Base-by-base conservation (phyloP, 352 stramenopile species). In the Saprolegnia parasitica region DNA sequence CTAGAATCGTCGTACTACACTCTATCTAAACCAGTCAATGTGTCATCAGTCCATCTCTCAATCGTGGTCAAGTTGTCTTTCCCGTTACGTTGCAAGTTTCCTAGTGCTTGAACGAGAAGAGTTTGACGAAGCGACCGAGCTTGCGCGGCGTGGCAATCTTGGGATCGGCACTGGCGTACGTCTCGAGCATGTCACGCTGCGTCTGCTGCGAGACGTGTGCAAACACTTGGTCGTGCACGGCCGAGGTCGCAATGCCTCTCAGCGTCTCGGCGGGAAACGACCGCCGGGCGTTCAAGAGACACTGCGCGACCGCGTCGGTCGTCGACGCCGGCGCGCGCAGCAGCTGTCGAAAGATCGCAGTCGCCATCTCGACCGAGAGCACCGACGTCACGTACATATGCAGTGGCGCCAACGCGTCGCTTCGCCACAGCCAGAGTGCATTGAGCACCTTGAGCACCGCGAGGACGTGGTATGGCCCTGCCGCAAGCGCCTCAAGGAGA, bases 1-100 rank as follows among this genome's bases (percentile, higher is more conserved):
- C 67, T 93, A 86, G 73, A 60, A 60, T 49, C 11, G 18, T n/a
- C 10, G 3, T 49, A 49, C 42, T 49, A 15, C 10, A 49, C 8
- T 46, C 8, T 46, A n/a, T n/a, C n/a, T n/a, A n/a, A n/a, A n/a
- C n/a, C n/a, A n/a, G n/a, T n/a, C n/a, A n/a, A n/a, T n/a, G n/a
- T n/a, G n/a, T n/a, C n/a, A n/a, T n/a, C n/a, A n/a, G n/a, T n/a
- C n/a, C n/a, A n/a, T n/a, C n/a, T n/a, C n/a, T n/a, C n/a, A n/a
- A n/a, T n/a, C n/a, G n/a, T n/a, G n/a, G 29, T 35, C 29, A 35
- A 35, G 2, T 35, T 35, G 29, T 35, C 29, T 5, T 35, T 35
- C n/a, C n/a, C n/a, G n/a, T n/a, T n/a, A n/a, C n/a, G 29, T 35
- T 35, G 2, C 2, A 6, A 2, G 29, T 35, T 2, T 35, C 2